These are phyloP conservation scores for Metschnikowia peoriensis DNA, from an alignment of 805 yeast genomes.

Conservation along the genomic window DNA sequence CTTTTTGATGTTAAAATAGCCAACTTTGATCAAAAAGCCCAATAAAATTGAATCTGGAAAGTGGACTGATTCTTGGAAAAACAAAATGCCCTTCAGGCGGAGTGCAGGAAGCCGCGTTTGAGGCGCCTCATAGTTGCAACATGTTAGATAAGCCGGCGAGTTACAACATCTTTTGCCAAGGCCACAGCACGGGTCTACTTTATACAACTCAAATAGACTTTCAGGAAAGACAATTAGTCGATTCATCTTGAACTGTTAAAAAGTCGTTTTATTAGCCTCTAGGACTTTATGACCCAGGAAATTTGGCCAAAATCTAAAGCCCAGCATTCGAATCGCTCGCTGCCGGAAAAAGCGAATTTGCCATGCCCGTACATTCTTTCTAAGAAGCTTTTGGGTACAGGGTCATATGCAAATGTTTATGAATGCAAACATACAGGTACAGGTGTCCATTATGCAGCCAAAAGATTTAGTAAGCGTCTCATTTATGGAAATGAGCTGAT, in stretches of 20 bases:
- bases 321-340: conserved; percentile 15
- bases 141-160: neutral
- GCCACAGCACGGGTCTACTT: too few relatives aligned
- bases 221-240: too few relatives aligned
- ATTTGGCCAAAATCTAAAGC: conserved; percentile 26
- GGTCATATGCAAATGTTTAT: conserved; percentile 50
- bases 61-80: neutral
- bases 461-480: conserved; percentile 47
- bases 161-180: too few relatives aligned
- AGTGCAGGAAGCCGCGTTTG: neutral
- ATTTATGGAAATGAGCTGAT: conserved; percentile 50
- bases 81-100: neutral
- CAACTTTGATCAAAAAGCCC: too few relatives aligned
- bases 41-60: neutral
- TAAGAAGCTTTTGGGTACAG: conserved; percentile 29
- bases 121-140: neutral
- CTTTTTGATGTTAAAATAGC: too few relatives aligned
- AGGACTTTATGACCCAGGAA: conserved; percentile 6
- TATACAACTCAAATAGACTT: too few relatives aligned
- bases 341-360: conserved; percentile 13
- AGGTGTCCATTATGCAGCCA: conserved; percentile 50
- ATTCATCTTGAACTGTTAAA: neutral
- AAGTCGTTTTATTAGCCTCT: neutral
- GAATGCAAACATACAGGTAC: conserved; percentile 47
- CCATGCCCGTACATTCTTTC: conserved; percentile 36